Evolutionary conservation across 768 basidiomycete species (phyloP).

Genomic region (Naganishia antarctica): DNA sequence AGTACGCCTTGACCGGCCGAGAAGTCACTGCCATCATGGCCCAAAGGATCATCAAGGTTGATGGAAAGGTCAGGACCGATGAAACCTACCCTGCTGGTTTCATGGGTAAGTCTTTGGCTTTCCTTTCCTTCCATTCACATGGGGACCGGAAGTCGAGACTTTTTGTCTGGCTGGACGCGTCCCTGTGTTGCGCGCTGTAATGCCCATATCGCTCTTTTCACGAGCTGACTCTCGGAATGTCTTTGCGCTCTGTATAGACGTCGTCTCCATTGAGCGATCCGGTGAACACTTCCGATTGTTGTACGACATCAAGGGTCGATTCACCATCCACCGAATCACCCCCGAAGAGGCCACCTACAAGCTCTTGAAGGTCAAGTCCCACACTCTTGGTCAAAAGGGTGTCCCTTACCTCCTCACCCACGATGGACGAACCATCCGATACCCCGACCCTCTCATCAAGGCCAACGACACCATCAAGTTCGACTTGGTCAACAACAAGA

Average conservation of each 20-base stretch:
- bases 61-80: constrained; percentile 97
- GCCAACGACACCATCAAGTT: constrained; percentile 98
- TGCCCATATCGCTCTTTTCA: constrained; percentile 7
- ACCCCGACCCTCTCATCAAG: constrained; percentile 90
- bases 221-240: not conserved
- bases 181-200: constrained; percentile 15
- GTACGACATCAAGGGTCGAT: constrained; percentile 99
- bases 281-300: constrained; percentile 98
- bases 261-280: constrained; percentile 94
- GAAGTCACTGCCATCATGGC: constrained; percentile 93
- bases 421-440: constrained; percentile 99
- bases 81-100: constrained; percentile 94
- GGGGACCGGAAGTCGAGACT: constrained; percentile 14
- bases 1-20: constrained; percentile 94
- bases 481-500: constrained; percentile 91
- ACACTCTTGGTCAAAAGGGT: constrained; percentile 85
- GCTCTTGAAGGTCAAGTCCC: constrained; percentile 79
- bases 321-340: constrained; percentile 98
- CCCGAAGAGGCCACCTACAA: constrained; percentile 95
- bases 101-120: constrained; percentile 53
- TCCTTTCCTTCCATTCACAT: constrained; percentile 44
- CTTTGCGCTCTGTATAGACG: constrained; percentile 55
- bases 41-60: constrained; percentile 96
- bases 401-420: constrained; percentile 97
- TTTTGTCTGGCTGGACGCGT: constrained; percentile 23